These are phyloP conservation scores for Austropuccinia psidii DNA, from an alignment of 1,284 basidiomycete species.

Conservation along the genomic window DNA sequence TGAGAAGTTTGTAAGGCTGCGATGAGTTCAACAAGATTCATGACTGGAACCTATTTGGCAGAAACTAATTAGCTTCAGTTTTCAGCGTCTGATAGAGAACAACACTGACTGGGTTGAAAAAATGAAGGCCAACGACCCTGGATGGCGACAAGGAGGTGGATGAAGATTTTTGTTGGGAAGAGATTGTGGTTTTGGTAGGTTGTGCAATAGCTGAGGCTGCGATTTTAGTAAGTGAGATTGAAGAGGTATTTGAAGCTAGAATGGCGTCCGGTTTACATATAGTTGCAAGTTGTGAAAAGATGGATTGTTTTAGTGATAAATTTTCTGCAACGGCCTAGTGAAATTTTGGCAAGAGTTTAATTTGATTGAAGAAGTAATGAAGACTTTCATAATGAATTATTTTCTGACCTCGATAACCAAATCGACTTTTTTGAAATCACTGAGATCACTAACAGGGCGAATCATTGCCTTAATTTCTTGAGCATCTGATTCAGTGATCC, in stretches of 20 bases:
- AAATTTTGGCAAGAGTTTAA: too few relatives aligned
- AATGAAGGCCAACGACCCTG: constrained; percentile 59
- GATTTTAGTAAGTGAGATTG: constrained; percentile 88
- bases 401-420: constrained; percentile 74
- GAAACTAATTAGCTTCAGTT: neutral
- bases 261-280: constrained; percentile 67
- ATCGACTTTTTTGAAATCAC: constrained; percentile 65
- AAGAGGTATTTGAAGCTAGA: constrained; percentile 86
- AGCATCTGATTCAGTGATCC: constrained; percentile 61
- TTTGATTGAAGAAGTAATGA: neutral
- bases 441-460: constrained; percentile 54
- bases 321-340: constrained; percentile 65
- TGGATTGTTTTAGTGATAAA: constrained; percentile 65
- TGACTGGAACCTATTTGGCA: constrained; percentile 36
- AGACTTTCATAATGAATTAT: neutral
- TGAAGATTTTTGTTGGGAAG: constrained; percentile 52
- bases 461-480: constrained; percentile 65
- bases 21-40: constrained; percentile 88
- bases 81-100: neutral
- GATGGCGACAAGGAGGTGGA: constrained; percentile 51
- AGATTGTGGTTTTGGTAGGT: constrained; percentile 38
- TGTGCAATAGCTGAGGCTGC: constrained; percentile 62
- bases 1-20: constrained; percentile 80
- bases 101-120: constrained; percentile 83
- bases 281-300: constrained; percentile 66